A percentile compares a stretch with the other conserved stretches of the same genome.
Evolutionary conservation across 2,329 filamentous ascomycete species (phyloP).

Genomic region (Periconia sp.): DNA sequence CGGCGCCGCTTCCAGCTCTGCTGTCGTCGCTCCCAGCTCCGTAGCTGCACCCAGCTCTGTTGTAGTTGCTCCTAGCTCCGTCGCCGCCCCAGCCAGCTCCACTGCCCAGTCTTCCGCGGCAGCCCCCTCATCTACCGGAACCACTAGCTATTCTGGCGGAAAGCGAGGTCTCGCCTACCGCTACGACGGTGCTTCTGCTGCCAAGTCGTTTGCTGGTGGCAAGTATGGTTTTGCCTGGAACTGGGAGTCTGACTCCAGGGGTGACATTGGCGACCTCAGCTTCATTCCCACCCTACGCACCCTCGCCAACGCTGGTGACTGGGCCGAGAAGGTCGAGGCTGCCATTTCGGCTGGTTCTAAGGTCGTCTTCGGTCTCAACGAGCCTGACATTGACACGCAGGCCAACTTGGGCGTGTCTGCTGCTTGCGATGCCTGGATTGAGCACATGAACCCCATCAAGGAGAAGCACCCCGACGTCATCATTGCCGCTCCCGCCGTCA

Average conservation of each 20-base stretch:
- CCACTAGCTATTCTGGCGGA: slow-evolving; percentile 37
- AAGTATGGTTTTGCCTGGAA: slow-evolving; percentile 70
- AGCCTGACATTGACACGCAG: slow-evolving; percentile 41
- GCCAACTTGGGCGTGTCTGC: slow-evolving; percentile 39
- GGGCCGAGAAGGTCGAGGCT: slow-evolving; percentile 49
- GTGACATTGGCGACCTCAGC: slow-evolving; percentile 54
- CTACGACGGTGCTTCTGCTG: slow-evolving; percentile 61
- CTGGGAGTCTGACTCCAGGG: slow-evolving; percentile 59
- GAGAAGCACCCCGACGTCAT: slow-evolving; percentile 34
- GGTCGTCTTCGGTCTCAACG: slow-evolving; percentile 49
- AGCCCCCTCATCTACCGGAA: slow-evolving; percentile 27
- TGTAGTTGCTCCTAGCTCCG: not conserved
- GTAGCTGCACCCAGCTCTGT: slow-evolving; percentile 10
- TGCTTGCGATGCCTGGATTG: slow-evolving; percentile 40
- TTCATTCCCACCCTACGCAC: slow-evolving; percentile 65
- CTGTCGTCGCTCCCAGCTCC: not conserved
- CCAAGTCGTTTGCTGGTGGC: slow-evolving; percentile 55
- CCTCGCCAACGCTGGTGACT: slow-evolving; percentile 25
- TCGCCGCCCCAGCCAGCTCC: not conserved
- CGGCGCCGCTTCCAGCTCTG: slow-evolving; percentile 15
- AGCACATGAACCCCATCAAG: slow-evolving; percentile 41
- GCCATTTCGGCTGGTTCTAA: slow-evolving; percentile 40
- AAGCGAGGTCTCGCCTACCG: slow-evolving; percentile 73
- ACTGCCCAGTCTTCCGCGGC: slow-evolving; percentile 14
- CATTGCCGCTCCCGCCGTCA: slow-evolving; percentile 42